Base-by-base conservation (phyloP, 2,329 filamentous ascomycete species). In the Escovopsis weberi region DNA sequence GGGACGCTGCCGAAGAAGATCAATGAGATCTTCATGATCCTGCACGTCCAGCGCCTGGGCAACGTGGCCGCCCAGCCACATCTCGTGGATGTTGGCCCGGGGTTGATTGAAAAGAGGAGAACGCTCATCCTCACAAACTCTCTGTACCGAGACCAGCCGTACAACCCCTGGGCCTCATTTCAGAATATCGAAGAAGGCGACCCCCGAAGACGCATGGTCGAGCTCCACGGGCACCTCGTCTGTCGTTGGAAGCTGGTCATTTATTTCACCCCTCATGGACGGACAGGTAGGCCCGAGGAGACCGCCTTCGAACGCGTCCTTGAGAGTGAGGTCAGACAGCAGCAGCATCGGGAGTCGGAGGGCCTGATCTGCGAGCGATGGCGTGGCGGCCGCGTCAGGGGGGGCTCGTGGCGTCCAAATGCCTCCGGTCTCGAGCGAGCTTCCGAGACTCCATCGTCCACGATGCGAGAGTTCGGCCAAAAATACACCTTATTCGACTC, bases 401-500 rank as follows among this genome's bases (percentile, higher is more conserved):
- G 60, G 23, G 60, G 60, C 2, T 61, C 59, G 10, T 62, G 57
- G 56, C 35, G 34, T 4, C 49, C 51, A 7, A 39, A 32, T 19
- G 34, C 33, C 39, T 41, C 23, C 9, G 33, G 43, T 26, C 36
- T 62, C 1, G 55, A 59, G 7, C 28, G 7, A 8, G 28, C 7
- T 30, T 11, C 28, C 28, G 28, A 30, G 7, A 30, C 6, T 28
- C 26, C 11, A 4, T 2, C 6, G 12, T 15, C 10, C 12, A 33
- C 35, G 6, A 19, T n/a, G 30, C 26, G 52, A 44, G 4, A 18
- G 1, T 44, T 43, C 0, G 57, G 57, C 0, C 70, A 74, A 38
- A 65, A 63, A 34, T 85, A 85, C 46, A 82, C 77, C 0, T 74
- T 80, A 23, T 81, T 75, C 1, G 85, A 91, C 53, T 69, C 73